Conservation (phyloP, 179 eudicot genomes). For the Carnegiea gigantea region DNA sequence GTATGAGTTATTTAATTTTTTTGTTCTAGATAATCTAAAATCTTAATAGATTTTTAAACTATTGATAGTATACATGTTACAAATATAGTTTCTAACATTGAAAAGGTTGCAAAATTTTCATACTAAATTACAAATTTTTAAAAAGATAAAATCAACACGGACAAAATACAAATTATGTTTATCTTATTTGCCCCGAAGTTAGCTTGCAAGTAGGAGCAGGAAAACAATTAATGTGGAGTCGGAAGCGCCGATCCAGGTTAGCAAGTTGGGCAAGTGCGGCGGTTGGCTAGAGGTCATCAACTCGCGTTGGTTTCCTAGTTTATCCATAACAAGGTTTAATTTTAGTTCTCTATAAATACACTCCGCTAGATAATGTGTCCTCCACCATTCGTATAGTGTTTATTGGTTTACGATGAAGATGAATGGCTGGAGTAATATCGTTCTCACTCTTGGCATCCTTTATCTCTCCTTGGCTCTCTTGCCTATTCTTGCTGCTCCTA, state of each 20-base stretch:
- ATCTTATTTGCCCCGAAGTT: not conserved
- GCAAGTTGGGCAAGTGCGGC: not conserved
- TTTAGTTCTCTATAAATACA: not conserved
- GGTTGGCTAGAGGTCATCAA: not conserved
- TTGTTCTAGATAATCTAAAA: too few relatives aligned
- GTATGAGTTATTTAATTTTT: too few relatives aligned
- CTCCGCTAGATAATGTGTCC: not conserved
- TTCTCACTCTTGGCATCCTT: not conserved
- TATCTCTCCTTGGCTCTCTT: not conserved
- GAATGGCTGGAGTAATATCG: not conserved
- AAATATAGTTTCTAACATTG: too few relatives aligned
- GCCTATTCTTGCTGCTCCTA: not conserved
- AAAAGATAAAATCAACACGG: not conserved
- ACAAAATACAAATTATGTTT: not conserved
- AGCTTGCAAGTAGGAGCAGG: not conserved
- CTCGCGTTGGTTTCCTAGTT: not conserved
- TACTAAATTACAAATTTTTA: too few relatives aligned
- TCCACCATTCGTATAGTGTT: not conserved
- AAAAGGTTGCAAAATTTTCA: too few relatives aligned
- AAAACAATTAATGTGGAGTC: not conserved
- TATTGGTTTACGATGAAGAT: not conserved
- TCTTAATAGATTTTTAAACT: too few relatives aligned
- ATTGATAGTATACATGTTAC: too few relatives aligned
- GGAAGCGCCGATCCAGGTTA: not conserved
- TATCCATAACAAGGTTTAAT: not conserved